Conservation (phyloP, 1,284 basidiomycete species). For the Austroboletus niveus region DNA sequence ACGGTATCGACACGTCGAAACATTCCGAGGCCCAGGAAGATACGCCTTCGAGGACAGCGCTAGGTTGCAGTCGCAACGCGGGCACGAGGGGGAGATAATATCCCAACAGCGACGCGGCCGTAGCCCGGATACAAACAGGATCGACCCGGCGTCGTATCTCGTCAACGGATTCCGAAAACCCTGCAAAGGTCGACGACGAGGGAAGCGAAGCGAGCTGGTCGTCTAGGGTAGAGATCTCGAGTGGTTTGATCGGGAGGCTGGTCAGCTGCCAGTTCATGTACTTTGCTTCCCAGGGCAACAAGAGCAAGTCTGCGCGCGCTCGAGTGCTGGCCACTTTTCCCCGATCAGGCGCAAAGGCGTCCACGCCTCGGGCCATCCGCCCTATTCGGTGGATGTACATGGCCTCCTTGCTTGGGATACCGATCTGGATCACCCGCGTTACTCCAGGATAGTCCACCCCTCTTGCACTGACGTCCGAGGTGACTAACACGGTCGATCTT, state of each 20-base stretch:
- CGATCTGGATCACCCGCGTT: constrained; percentile 92
- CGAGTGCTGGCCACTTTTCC: not conserved
- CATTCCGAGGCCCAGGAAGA: constrained; percentile 59
- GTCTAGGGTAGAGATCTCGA: constrained; percentile 35
- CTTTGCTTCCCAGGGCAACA: constrained; percentile 80
- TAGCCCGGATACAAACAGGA: constrained; percentile 56
- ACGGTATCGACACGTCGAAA: constrained; percentile 21
- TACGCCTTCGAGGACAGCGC: constrained; percentile 58
- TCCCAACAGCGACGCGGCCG: constrained; percentile 72
- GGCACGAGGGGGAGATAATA: constrained; percentile 65
- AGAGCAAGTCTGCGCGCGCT: constrained; percentile 76
- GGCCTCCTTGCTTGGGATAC: constrained; percentile 69
- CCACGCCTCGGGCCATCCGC: constrained; percentile 81
- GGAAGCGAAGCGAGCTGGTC: constrained; percentile 12
- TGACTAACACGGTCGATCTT: constrained; percentile 68
- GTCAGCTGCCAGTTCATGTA: constrained; percentile 69
- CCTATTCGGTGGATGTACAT: constrained; percentile 93
- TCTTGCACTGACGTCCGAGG: constrained; percentile 88
- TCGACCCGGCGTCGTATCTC: constrained; percentile 47
- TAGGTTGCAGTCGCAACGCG: constrained; percentile 49
- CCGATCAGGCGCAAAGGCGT: constrained; percentile 44
- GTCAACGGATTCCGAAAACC: constrained; percentile 28
- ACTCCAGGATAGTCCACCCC: constrained; percentile 91
- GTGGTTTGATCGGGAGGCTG: constrained; percentile 69
- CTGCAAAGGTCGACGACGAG: not conserved